Evolutionary conservation across 768 basidiomycete genomes (phyloP).

Genomic region (Trametes gibbosa): DNA sequence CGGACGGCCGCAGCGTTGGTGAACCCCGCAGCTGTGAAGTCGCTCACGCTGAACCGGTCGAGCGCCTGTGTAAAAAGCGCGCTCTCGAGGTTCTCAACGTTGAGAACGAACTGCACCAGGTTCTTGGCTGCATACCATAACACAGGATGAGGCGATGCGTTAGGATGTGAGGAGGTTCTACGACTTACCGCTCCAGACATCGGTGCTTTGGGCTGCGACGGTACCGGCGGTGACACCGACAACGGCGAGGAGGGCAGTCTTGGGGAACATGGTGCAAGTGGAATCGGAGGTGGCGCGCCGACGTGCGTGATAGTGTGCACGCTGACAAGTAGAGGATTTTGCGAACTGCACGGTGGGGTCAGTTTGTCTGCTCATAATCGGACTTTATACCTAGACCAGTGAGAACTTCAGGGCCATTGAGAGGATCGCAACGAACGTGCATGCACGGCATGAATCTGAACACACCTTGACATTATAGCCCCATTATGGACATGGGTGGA

Average conservation of each 20-base stretch:
- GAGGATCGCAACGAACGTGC: no score
- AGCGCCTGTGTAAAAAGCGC: constrained; percentile 45
- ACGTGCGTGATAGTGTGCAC: no score
- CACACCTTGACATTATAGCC: no score
- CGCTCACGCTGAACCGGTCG: constrained; percentile 40
- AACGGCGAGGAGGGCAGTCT: constrained; percentile 12
- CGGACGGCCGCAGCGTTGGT: constrained; percentile 40
- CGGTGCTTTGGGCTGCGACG: constrained; percentile 9
- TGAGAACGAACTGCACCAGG: constrained; percentile 46
- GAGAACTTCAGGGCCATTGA: no score
- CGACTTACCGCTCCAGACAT: constrained; percentile 15
- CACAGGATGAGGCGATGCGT: not conserved
- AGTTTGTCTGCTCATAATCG: not conserved
- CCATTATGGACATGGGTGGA: no score
- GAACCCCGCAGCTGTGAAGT: constrained; percentile 47
- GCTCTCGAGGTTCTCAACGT: constrained; percentile 45
- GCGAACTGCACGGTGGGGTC: not conserved
- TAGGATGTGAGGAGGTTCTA: not conserved
- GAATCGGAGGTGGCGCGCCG: not conserved
- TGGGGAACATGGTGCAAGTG: constrained; percentile 1
- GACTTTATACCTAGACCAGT: not conserved
- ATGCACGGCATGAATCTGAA: no score
- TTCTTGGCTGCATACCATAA: constrained; percentile 14
- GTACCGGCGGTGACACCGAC: constrained; percentile 6
- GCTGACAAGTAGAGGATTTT: not conserved